Evolutionary conservation across 192 early-diverging fungal genomes (phyloP).

Genomic region (Allomyces macrogynus): DNA sequence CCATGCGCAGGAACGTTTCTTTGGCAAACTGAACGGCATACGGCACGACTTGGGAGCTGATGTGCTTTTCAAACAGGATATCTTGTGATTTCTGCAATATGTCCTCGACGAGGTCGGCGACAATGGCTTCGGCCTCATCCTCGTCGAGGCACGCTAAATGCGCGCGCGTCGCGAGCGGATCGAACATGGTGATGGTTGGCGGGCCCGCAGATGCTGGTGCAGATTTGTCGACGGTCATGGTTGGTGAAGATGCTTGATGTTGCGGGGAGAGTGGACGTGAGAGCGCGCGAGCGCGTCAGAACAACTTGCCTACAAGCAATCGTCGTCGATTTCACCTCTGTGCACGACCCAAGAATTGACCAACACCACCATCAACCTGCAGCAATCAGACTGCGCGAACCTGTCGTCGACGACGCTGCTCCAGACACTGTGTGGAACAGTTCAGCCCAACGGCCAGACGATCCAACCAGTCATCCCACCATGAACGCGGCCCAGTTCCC

Average conservation of each 20-base stretch:
- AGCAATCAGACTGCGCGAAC: no score
- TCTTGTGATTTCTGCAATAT: conserved; percentile 21
- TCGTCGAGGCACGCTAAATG: conserved; percentile 5
- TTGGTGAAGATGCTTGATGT: not conserved
- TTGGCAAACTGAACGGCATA: conserved; percentile 30
- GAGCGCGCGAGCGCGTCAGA: not conserved
- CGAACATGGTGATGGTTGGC: not conserved
- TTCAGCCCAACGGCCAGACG: not conserved
- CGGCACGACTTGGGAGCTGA: conserved; percentile 30
- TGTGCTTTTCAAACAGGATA: conserved; percentile 36
- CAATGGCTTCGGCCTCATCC: conserved; percentile 20
- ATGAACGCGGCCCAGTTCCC: not conserved
- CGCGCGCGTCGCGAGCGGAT: not conserved
- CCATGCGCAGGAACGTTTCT: conserved; percentile 16
- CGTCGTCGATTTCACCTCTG: not conserved
- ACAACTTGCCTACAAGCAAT: not conserved
- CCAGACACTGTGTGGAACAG: not conserved
- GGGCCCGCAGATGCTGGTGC: not conserved
- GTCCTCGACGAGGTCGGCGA: conserved; percentile 19
- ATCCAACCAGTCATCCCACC: not conserved
- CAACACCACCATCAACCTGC: no score
- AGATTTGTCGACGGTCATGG: not conserved
- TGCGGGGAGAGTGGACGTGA: not conserved
- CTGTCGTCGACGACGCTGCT: no score
- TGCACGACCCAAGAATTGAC: no score